Evolutionary conservation across 1,284 basidiomycete genomes (phyloP).

Genomic region (Mycena sp.): DNA sequence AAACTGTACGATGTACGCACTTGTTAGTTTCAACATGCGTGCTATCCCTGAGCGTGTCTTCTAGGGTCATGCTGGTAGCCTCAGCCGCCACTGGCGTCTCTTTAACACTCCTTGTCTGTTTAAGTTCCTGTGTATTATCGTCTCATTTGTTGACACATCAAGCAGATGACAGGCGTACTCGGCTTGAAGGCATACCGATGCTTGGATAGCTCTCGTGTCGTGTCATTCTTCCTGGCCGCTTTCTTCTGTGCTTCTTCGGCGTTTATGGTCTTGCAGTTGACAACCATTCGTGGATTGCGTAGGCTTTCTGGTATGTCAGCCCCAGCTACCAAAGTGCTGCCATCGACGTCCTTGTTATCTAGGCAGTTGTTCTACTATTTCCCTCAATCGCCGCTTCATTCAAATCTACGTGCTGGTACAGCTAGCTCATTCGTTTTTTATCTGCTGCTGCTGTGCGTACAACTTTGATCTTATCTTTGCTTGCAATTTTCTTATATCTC

Average conservation of each 20-base stretch:
- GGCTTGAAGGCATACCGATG: constrained; percentile 76
- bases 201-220: constrained; percentile 63
- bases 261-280: constrained; percentile 55
- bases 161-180: constrained; percentile 68
- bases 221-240: constrained; percentile 52
- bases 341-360: not conserved
- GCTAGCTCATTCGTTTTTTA: constrained; percentile 63
- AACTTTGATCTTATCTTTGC: not conserved
- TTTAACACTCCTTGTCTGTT: constrained; percentile 58
- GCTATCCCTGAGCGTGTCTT: not conserved
- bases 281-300: constrained; percentile 47
- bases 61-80: constrained; percentile 52
- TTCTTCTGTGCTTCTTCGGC: constrained; percentile 54
- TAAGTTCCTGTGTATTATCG: constrained; percentile 5
- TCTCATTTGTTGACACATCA: constrained; percentile 6
- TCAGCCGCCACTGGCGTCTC: constrained; percentile 50
- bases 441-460: constrained; percentile 69
- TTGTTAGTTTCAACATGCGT: not conserved
- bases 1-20: constrained; percentile 46
- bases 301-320: constrained; percentile 54
- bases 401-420: constrained; percentile 60
- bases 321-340: constrained; percentile 1
- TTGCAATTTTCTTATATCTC: constrained; percentile 4
- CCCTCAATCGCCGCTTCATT: constrained; percentile 48
- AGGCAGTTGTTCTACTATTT: constrained; percentile 49